Evolutionary conservation across 441 rosid species (phyloP).

Genomic region (Macaranga tanarius): DNA sequence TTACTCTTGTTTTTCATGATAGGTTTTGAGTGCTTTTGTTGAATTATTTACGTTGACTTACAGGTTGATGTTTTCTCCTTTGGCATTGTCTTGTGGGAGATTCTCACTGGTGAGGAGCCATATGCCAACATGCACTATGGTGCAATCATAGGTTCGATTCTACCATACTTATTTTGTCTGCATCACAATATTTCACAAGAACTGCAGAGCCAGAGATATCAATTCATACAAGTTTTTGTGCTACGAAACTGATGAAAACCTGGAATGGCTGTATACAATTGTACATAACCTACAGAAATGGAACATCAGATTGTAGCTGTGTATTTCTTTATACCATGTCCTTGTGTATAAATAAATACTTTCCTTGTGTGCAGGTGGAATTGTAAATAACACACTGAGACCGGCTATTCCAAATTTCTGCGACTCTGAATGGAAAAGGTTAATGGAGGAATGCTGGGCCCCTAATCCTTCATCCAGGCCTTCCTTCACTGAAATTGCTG

Average conservation of each 20-base stretch:
- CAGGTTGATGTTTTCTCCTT: slow-evolving; percentile 97
- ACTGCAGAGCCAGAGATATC: not conserved
- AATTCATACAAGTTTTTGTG: not conserved
- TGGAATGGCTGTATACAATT: not conserved
- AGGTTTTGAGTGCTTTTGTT: not conserved
- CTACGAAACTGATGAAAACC: not conserved
- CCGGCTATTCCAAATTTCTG: slow-evolving; percentile 77
- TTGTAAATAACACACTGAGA: slow-evolving; percentile 78
- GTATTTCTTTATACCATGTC: too few relatives aligned
- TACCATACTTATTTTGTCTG: slow-evolving; percentile 7
- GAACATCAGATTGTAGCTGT: not conserved
- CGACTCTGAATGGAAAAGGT: slow-evolving; percentile 74
- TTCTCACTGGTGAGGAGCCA: slow-evolving; percentile 96
- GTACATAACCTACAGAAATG: not conserved
- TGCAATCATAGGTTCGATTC: slow-evolving; percentile 72
- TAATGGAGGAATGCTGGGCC: slow-evolving; percentile 96
- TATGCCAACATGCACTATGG: slow-evolving; percentile 97
- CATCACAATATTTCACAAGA: slow-evolving; percentile 10
- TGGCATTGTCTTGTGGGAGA: slow-evolving; percentile 93
- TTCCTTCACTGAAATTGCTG: slow-evolving; percentile 80
- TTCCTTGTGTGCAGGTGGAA: slow-evolving; percentile 59
- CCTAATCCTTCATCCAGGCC: slow-evolving; percentile 84
- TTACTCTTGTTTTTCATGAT: not conserved
- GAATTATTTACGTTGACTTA: slow-evolving; percentile 15
- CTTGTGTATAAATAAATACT: not conserved